Percentiles rank a stretch among this genome's conserved stretches.
Conservation (phyloP, 176 grass and related monocot genomes). For the Dactylis glomerata region DNA sequence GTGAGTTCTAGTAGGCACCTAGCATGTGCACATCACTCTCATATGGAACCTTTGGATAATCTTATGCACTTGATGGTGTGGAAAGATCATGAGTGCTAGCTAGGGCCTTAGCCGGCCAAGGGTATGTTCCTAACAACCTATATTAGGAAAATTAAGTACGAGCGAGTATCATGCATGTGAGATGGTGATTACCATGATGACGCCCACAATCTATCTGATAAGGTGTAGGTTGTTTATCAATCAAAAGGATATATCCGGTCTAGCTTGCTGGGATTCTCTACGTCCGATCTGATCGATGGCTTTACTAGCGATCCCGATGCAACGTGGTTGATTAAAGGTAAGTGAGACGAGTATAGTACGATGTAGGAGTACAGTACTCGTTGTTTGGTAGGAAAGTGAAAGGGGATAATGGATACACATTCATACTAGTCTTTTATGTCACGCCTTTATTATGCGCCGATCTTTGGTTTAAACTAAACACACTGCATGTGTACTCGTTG, state of each 20-base stretch:
- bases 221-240: background rate
- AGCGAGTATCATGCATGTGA: background rate
- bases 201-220: background rate
- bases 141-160: background rate
- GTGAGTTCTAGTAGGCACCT: too few relatives aligned
- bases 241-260: background rate
- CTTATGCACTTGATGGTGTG: background rate
- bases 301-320: constrained; percentile 40
- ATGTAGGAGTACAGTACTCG: background rate
- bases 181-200: constrained; percentile 26
- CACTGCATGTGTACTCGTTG: background rate
- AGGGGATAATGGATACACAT: background rate
- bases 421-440: background rate
- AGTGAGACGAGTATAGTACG: background rate
- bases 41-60: background rate
- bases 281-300: constrained; percentile 25
- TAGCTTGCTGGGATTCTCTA: constrained; percentile 28
- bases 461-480: background rate
- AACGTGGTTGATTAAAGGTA: background rate
- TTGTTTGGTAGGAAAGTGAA: background rate
- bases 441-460: background rate
- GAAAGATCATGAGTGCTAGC: constrained; percentile 1
- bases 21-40: too few relatives aligned
- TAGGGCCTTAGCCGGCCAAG: background rate
- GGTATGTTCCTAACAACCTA: background rate